Evolutionary conservation across 208 protist species (phyloP).

Genomic region (Strigomonas culicis): DNA sequence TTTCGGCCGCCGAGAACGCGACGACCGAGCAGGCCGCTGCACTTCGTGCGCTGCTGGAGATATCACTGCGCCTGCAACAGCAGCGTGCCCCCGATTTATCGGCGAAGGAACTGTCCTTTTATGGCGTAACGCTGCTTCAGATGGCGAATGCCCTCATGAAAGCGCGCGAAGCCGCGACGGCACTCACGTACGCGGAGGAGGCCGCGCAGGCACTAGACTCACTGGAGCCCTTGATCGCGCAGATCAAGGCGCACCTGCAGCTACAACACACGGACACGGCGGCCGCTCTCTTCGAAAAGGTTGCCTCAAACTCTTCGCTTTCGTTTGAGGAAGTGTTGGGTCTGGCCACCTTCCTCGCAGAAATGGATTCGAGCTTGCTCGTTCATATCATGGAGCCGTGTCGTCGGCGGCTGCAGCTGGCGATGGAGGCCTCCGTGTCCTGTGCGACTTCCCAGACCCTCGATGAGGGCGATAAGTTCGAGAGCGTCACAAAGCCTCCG

Average conservation of each 20-base stretch:
- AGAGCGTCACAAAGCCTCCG: too few relatives aligned
- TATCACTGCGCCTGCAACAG: not conserved
- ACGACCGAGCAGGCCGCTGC: not conserved
- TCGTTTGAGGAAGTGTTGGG: too few relatives aligned
- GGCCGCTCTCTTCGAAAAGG: not conserved
- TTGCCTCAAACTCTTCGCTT: too few relatives aligned
- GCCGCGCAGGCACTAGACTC: not conserved
- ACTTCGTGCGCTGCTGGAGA: not conserved
- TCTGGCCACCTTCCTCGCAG: too few relatives aligned
- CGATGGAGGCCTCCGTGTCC: too few relatives aligned
- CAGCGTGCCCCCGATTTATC: not conserved
- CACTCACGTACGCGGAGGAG: not conserved
- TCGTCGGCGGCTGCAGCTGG: too few relatives aligned
- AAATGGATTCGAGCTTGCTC: too few relatives aligned
- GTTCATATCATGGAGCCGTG: too few relatives aligned
- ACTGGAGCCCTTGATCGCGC: not conserved
- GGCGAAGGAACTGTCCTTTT: not conserved
- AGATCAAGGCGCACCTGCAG: not conserved
- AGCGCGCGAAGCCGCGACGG: not conserved
- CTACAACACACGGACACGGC: not conserved
- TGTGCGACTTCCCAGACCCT: too few relatives aligned
- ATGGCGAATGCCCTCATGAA: not conserved
- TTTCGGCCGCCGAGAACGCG: conserved; percentile 19
- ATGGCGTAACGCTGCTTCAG: not conserved
- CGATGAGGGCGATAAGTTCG: too few relatives aligned